These are phyloP conservation scores for Crepidotus variabilis DNA, from an alignment of 768 basidiomycete species.

Conservation along the genomic window DNA sequence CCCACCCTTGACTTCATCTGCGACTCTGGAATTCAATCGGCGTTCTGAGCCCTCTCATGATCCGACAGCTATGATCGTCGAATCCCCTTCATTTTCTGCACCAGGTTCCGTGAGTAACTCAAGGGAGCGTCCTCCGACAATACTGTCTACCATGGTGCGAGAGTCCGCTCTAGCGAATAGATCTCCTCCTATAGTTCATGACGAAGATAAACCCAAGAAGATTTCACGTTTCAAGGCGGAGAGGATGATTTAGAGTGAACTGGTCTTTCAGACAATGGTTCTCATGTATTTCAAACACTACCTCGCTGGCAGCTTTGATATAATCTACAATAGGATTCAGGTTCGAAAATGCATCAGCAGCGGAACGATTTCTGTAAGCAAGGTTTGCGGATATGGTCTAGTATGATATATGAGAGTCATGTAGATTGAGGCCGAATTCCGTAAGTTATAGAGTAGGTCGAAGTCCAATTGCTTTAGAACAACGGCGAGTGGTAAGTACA, in stretches of 20 bases:
- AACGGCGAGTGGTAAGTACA: not conserved
- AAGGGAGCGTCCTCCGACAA: slow-evolving; percentile 22
- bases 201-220: slow-evolving; percentile 10
- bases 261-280: no score
- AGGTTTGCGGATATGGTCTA: not conserved
- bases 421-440: slow-evolving; percentile 4
- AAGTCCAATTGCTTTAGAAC: not conserved
- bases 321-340: no score
- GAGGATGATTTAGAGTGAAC: slow-evolving; percentile 12
- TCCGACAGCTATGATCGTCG: slow-evolving; percentile 27
- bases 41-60: no score
- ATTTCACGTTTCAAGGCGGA: slow-evolving; percentile 26
- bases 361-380: not conserved
- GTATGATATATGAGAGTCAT: slow-evolving; percentile 3
- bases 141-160: slow-evolving; percentile 2
- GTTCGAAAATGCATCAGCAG: not conserved
- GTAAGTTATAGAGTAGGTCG: not conserved
- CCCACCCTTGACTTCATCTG: no score
- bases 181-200: slow-evolving; percentile 12
- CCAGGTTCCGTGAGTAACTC: slow-evolving; percentile 10
- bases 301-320: no score
- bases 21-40: not conserved
- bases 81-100: slow-evolving; percentile 36
- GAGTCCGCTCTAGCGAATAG: slow-evolving; percentile 7
- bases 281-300: not conserved